Base-by-base conservation (phyloP, 768 basidiomycete species). In the Gymnopilus dilepis region DNA sequence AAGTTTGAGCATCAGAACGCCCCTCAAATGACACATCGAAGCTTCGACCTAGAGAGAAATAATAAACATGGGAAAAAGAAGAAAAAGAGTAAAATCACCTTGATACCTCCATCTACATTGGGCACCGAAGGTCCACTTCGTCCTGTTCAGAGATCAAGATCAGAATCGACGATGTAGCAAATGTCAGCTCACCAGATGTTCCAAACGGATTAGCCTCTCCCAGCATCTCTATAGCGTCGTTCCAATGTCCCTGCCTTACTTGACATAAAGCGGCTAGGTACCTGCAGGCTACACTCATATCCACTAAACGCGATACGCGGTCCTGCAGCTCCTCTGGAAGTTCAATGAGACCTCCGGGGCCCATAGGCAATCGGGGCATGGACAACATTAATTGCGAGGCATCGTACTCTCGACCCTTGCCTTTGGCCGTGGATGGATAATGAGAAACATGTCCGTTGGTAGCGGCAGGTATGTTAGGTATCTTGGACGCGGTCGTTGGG, bases 241-340 rank as follows among this genome's bases (percentile, higher is more conserved):
- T 80, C 91, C 95, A 97, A 67, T 94, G 94, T 12, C 95, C 95
- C 75, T 96, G 91, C 52, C 94, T 69, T 64, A 95, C 91, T 81
- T 95, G 88, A 73, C 96, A 98, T 70, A 98, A 94, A 9, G 97
- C 97, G 17, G 95, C 95, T 21, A 99, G 86, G 78, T 99, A 99
- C 42, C 97, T 85, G 73, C 97, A 99, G 6, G 95, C 94, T 34
- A 99, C 85, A 69, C 94, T 96, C 86, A 95, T 91, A 76, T 97
- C 94, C 2, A 97, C 94, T 28, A 98, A 80, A 53, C 91, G 84
- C 47, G 89, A 90, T 21, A 90, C 85, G 15, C 80, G 83, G 48
- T 86, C 86, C 61, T 87, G 86, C 67, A 84, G 78, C 34, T 87
- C 80, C 38, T 86, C 84, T 2, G 88, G 83, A 30, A 91, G 80